Percentiles rank a stretch among this genome's conserved stretches.
Conservation (phyloP, 2,329 filamentous ascomycete species). For the Coniochaeta hoffmannii region DNA sequence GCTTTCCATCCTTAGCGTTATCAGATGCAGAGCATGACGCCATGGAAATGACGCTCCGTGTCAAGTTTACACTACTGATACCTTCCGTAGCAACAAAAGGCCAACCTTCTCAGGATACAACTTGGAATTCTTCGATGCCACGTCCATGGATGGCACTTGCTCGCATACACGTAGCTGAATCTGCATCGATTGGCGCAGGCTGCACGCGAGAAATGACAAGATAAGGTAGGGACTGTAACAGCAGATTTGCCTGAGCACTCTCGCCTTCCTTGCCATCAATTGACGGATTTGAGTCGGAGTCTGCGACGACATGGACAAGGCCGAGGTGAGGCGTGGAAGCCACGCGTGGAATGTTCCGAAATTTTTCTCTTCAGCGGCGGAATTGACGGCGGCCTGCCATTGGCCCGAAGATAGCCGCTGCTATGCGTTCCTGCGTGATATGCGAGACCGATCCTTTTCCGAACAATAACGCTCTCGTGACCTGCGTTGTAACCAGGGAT, state of each 20-base stretch:
- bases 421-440: not conserved
- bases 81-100: not conserved
- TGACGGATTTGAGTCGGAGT: not conserved
- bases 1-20: constrained; percentile 1
- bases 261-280: not conserved
- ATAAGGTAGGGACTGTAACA: not conserved
- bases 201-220: not conserved
- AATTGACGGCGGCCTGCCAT: not conserved
- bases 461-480: not conserved
- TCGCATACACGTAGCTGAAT: not conserved
- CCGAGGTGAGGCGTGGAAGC: not conserved
- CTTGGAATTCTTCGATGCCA: not conserved
- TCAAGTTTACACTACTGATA: too few relatives aligned
- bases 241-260: not conserved
- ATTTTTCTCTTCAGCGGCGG: not conserved
- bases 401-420: not conserved
- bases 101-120: not conserved
- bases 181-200: not conserved
- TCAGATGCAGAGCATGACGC: not conserved
- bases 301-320: not conserved
- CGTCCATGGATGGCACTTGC: not conserved
- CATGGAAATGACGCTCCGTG: not conserved
- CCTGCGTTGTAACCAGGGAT: not conserved
- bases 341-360: not conserved
- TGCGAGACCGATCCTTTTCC: not conserved